Percentiles rank a stretch among this genome's conserved stretches.
Conservation (phyloP, 73 alveolate species). For the Durusdinium trenchii region DNA sequence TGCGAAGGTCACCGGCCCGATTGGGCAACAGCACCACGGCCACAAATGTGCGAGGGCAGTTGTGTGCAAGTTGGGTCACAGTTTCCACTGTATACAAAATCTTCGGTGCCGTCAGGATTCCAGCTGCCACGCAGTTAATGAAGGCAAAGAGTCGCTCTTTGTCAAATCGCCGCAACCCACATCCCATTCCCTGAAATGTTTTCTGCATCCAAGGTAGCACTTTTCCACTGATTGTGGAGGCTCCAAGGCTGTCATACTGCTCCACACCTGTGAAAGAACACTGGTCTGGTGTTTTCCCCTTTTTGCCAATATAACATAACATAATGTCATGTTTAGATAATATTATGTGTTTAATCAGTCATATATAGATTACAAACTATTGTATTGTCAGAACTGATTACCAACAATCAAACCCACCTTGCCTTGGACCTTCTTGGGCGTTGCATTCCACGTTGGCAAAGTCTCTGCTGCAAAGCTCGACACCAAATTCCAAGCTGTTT, state of each 20-base stretch:
- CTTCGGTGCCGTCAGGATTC: not conserved
- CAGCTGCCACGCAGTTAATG: slow-evolving; percentile 15
- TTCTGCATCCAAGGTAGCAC: not conserved
- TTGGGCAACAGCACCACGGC: slow-evolving; percentile 19
- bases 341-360: too few relatives aligned
- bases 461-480: not conserved
- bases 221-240: not conserved
- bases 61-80: not conserved
- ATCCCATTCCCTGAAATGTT: not conserved
- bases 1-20: not conserved
- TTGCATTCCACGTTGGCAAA: not conserved
- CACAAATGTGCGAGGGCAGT: not conserved
- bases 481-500: slow-evolving; percentile 31
- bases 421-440: not conserved
- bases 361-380: too few relatives aligned
- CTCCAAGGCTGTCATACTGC: too few relatives aligned
- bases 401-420: not conserved
- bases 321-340: not conserved
- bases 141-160: not conserved
- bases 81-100: not conserved
- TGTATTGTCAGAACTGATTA: too few relatives aligned
- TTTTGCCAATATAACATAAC: slow-evolving; percentile 1
- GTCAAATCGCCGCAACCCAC: not conserved
- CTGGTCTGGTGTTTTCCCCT: not conserved
- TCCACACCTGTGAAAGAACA: too few relatives aligned